A percentile compares a stretch with the other conserved stretches of the same genome.
phyloP scores from a whole-genome alignment of 495 filamentous ascomycete genomes.

The Penicillium bialowiezense region DNA sequence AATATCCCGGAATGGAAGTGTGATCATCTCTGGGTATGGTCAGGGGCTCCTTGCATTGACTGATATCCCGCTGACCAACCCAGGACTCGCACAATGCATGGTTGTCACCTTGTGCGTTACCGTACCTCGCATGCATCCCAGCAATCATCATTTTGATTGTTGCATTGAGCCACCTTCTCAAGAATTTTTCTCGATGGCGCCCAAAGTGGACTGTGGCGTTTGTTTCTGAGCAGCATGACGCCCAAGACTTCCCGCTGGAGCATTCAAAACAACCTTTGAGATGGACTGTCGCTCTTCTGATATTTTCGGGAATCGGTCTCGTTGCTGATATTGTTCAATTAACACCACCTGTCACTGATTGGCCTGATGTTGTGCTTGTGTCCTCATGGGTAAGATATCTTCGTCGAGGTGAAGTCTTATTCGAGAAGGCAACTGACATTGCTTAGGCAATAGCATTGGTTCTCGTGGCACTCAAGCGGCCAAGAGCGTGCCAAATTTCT shows the following conservation, averaged over 20 bases:
- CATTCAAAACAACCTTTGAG: slow-evolving; percentile 24
- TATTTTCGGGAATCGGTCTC: slow-evolving; percentile 38
- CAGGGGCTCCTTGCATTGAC: slow-evolving; percentile 3
- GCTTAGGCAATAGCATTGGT: slow-evolving; percentile 40
- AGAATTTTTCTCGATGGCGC: slow-evolving; percentile 23
- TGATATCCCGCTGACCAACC: slow-evolving; percentile 15
- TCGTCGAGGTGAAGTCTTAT: too few relatives aligned
- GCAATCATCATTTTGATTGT: slow-evolving; percentile 39
- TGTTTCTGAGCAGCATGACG: slow-evolving; percentile 37
- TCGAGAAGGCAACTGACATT: too few relatives aligned
- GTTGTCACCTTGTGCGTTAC: slow-evolving; percentile 46
- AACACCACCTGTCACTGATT: slow-evolving; percentile 26
- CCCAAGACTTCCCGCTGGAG: slow-evolving; percentile 24
- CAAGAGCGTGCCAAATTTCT: slow-evolving; percentile 39
- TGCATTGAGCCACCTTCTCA: slow-evolving; percentile 33
- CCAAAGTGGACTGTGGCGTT: slow-evolving; percentile 53
- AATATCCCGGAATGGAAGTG: slow-evolving; percentile 6
- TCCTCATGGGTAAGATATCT: slow-evolving; percentile 46
- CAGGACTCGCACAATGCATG: slow-evolving; percentile 51
- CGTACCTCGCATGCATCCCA: slow-evolving; percentile 46
- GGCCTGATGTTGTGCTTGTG: slow-evolving; percentile 28
- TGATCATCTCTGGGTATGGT: slow-evolving; percentile 25
- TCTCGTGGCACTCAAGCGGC: slow-evolving; percentile 47
- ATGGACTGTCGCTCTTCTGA: slow-evolving; percentile 39
- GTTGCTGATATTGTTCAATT: slow-evolving; percentile 37